phyloP scores from a whole-genome alignment of 2,329 filamentous ascomycete genomes.

The Botrytis elliptica region DNA sequence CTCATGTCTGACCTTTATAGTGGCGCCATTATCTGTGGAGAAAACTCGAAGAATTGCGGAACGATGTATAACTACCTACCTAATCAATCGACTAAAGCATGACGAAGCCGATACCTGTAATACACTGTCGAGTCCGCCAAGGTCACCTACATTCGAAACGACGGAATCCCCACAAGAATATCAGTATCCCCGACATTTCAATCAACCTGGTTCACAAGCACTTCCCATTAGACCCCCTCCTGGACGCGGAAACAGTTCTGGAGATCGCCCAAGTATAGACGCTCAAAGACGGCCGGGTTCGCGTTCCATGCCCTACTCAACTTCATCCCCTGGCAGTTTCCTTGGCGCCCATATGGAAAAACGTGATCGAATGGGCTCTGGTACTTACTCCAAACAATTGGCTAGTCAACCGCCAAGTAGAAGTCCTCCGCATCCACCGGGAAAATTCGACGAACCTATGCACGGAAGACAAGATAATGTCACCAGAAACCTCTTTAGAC shows the following conservation, averaged over 20 bases:
- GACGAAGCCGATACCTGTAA: constrained; percentile 34
- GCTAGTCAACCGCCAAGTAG: constrained; percentile 11
- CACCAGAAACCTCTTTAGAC: constrained; percentile 65
- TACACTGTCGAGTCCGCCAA: background rate
- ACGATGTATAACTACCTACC: constrained; percentile 49
- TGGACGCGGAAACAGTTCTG: constrained; percentile 2
- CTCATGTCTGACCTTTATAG: constrained; percentile 33
- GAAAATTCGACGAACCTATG: constrained; percentile 14
- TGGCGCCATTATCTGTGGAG: constrained; percentile 55
- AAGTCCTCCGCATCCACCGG: constrained; percentile 7
- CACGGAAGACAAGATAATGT: constrained; percentile 41
- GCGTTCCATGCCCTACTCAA: constrained; percentile 30
- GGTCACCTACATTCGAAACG: background rate
- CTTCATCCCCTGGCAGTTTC: constrained; percentile 33
- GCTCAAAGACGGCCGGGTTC: constrained; percentile 1
- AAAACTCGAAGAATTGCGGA: constrained; percentile 59
- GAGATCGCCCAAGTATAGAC: background rate
- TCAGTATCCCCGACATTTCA: constrained; percentile 1
- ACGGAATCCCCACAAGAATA: constrained; percentile 5
- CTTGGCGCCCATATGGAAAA: constrained; percentile 25
- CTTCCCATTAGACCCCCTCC: constrained; percentile 13
- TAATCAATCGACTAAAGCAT: constrained; percentile 45
- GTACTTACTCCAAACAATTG: constrained; percentile 4
- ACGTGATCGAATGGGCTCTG: constrained; percentile 13
- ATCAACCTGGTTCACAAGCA: constrained; percentile 16